Base-by-base conservation (phyloP, 176 grass and related monocot genomes). In the Chloris gayana region DNA sequence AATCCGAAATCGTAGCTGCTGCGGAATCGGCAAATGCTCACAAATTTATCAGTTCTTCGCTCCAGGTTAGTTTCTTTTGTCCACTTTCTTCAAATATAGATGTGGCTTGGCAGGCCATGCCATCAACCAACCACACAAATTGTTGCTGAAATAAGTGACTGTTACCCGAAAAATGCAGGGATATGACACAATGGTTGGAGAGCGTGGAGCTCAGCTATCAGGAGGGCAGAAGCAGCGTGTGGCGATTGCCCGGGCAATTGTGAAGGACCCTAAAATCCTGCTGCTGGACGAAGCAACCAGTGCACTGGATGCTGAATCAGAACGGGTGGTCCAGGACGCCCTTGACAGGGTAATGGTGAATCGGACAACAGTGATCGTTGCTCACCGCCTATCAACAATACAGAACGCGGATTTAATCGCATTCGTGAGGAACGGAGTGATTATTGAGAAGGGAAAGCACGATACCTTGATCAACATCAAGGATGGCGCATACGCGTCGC, bases 261-360 rank as follows among this genome's bases (percentile, higher is more conserved):
- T 95, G 46, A 96, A 99, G 62, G 82, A 96, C 61, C 97, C 97
- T 26, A 91, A 64, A 56, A 96, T 99, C 41, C 75, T 99, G 60
- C 73, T 96, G 45, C 83, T 99, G 21, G 97, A 99, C 51, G 97
- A 99, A 81, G 97, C 97, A 49, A 99, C 97, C 25, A 99, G 97
- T 78, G 97, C 97, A n/a, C 91, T 99, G 30, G 97, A 99, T 67
- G 97, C 97, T 30, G 97, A 99, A 79, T 99, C 97, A 1, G 97
- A 99, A 38, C 82, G 93, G 8, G 74, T 95, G 18, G 97, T 99
- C 60, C 97, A 99, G 75, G 97, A 99, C 6, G 97, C 97, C 13
- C 64, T 99, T 31, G 88, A 99, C 67, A 90, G 80, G 3, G 87
- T 99, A 50, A 93, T 95, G 97, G 72, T 93, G 63, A 91, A 95